phyloP scores from a whole-genome alignment of 441 rosid species.

The Rhodomyrtus psidioides region DNA sequence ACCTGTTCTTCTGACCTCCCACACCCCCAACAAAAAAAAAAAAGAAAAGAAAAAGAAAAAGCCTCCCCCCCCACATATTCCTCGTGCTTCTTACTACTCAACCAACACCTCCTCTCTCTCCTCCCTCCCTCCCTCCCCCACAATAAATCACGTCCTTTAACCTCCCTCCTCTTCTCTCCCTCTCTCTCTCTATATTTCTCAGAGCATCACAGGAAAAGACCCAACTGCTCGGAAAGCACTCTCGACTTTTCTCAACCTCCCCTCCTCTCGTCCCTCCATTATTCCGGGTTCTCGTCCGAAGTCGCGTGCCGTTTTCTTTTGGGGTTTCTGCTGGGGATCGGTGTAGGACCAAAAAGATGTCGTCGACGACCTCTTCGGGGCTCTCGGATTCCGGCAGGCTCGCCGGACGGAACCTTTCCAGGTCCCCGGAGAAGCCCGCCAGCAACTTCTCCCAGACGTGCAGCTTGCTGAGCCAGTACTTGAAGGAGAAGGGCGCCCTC shows the following conservation, averaged over 20 bases:
- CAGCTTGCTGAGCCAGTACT: conserved; percentile 2
- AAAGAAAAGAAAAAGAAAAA: neutral
- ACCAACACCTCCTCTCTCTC: neutral
- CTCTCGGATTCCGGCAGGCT: conserved; percentile 11
- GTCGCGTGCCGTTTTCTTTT: neutral
- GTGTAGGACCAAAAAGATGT: conserved; percentile 21
- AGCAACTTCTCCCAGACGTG: conserved; percentile 6
- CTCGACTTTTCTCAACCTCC: neutral
- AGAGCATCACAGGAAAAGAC: neutral
- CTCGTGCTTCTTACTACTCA: conserved; percentile 30
- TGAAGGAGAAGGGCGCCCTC: conserved; percentile 1
- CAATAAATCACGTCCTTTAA: neutral
- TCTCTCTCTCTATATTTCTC: neutral
- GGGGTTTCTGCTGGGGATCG: neutral
- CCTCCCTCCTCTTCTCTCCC: neutral
- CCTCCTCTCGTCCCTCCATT: neutral
- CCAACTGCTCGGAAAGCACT: neutral
- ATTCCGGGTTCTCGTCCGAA: neutral
- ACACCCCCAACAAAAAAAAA: neutral
- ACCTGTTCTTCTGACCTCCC: neutral
- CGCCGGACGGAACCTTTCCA: conserved; percentile 5
- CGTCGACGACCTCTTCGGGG: conserved; percentile 21
- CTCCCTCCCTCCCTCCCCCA: neutral
- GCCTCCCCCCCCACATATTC: conserved; percentile 19
- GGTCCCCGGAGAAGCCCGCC: neutral